phyloP scores from a whole-genome alignment of 1,284 basidiomycete species.

The Cutaneotrichosporon mucoides region DNA sequence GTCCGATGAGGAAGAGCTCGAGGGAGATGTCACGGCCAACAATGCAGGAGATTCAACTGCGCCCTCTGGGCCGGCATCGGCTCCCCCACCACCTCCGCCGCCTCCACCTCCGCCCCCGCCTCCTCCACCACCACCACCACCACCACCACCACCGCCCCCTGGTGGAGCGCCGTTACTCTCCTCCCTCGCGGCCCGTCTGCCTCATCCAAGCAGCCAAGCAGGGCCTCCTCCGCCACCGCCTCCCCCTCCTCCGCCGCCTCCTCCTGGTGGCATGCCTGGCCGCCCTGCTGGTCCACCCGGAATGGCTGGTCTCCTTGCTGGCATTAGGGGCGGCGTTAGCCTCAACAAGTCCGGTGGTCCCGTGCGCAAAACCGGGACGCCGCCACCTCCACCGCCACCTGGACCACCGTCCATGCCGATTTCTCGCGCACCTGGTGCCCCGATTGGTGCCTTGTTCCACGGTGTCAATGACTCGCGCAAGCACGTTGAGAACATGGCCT shows the following conservation, averaged over 20 bases:
- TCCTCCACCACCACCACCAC: slow-evolving; percentile 6
- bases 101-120: slow-evolving; percentile 13
- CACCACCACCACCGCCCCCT: slow-evolving; percentile 13
- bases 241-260: slow-evolving; percentile 47
- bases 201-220: not conserved
- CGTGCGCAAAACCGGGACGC: slow-evolving; percentile 8
- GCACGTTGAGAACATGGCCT: slow-evolving; percentile 77
- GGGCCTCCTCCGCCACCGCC: slow-evolving; percentile 19
- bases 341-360: slow-evolving; percentile 25
- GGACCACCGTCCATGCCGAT: slow-evolving; percentile 18
- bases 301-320: slow-evolving; percentile 44
- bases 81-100: slow-evolving; percentile 7
- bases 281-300: slow-evolving; percentile 14
- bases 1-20: not conserved
- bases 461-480: slow-evolving; percentile 59
- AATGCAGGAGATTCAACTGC: not conserved
- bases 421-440: slow-evolving; percentile 34
- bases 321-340: slow-evolving; percentile 44
- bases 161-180: slow-evolving; percentile 30
- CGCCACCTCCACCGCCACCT: slow-evolving; percentile 12
- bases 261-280: slow-evolving; percentile 23
- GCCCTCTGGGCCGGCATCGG: slow-evolving; percentile 3
- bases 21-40: not conserved
- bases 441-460: slow-evolving; percentile 37
- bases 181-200: slow-evolving; percentile 11